Percentiles rank a stretch among this genome's conserved stretches.
Evolutionary conservation across 139 green algal species (phyloP).

Genomic region (Coelastrella sp.): DNA sequence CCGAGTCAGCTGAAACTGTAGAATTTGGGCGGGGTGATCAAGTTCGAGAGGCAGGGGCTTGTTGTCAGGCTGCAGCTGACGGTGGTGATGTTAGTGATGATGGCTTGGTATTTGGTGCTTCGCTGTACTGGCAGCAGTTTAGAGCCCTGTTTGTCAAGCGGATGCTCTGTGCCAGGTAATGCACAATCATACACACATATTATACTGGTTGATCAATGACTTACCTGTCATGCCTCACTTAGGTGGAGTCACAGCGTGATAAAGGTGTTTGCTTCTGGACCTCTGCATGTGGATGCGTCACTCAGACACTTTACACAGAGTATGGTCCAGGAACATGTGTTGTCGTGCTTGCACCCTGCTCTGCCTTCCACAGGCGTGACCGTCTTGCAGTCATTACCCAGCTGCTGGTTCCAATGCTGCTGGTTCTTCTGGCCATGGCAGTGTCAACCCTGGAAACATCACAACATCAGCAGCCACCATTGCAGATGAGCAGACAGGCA

Average conservation of each 20-base stretch:
- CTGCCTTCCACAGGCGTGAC: conserved; percentile 52
- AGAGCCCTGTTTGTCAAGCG: conserved; percentile 77
- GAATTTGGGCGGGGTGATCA: not conserved
- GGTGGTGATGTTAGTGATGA: not conserved
- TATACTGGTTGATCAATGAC: not conserved
- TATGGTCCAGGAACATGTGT: not conserved
- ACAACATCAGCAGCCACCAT: conserved; percentile 28
- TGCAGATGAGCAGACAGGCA: conserved; percentile 1
- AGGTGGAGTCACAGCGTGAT: not conserved
- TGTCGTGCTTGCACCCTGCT: not conserved
- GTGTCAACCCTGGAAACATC: conserved; percentile 20
- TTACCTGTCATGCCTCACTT: not conserved
- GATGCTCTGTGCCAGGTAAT: conserved; percentile 58
- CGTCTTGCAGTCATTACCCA: conserved; percentile 69
- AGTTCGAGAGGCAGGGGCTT: not conserved
- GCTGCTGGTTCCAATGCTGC: conserved; percentile 57
- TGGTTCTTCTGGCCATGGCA: conserved; percentile 64
- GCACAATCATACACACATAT: not conserved
- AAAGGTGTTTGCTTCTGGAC: not conserved
- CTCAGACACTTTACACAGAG: too few species aligned
- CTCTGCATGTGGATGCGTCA: not conserved
- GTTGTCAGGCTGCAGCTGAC: not conserved
- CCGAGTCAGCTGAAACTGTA: not conserved
- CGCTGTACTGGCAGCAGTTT: conserved; percentile 69
- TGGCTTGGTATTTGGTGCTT: conserved; percentile 9